Evolutionary conservation across 2,329 filamentous ascomycete species (phyloP).

Genomic region (Pseudopyricularia javanii): DNA sequence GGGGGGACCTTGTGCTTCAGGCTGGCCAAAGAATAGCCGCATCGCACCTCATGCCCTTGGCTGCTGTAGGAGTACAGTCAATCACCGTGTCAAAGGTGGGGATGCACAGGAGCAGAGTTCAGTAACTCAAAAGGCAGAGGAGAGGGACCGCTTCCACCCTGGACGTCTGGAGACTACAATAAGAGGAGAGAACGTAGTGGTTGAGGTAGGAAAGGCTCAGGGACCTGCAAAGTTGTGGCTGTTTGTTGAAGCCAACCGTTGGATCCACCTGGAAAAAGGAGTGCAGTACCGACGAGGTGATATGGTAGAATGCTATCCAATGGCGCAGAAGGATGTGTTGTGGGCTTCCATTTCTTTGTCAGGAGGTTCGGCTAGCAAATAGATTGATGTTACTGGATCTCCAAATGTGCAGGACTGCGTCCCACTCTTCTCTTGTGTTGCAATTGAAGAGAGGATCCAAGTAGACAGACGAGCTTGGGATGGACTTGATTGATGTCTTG

Average conservation of each 20-base stretch:
- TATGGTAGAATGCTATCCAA: background rate
- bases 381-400: background rate
- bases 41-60: background rate
- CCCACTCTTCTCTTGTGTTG: background rate
- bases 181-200: background rate
- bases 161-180: background rate
- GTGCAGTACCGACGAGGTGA: background rate
- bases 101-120: no score
- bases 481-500: no score
- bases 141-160: background rate
- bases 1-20: background rate
- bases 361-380: background rate
- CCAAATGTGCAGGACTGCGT: background rate
- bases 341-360: background rate
- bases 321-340: background rate
- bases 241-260: background rate
- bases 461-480: no score
- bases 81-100: background rate
- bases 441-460: background rate
- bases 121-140: background rate
- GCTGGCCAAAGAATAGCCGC: background rate
- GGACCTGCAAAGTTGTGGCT: background rate
- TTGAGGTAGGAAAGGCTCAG: background rate
- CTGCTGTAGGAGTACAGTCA: background rate
- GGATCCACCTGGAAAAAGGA: background rate